Evolutionary conservation across 208 protist species (phyloP).

Genomic region (Leptomonas seymouri): DNA sequence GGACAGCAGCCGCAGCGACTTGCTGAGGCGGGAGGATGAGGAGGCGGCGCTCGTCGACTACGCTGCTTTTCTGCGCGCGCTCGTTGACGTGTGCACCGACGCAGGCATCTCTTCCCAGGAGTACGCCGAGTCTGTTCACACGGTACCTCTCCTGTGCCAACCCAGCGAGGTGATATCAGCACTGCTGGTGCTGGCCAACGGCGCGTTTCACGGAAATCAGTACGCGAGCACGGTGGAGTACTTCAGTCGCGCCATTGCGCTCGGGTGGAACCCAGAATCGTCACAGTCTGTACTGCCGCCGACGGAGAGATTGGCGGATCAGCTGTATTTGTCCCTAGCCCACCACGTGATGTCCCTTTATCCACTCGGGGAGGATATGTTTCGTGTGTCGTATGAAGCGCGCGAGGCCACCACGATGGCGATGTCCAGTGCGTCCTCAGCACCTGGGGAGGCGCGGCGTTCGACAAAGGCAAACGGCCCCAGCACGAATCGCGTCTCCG

Average conservation of each 20-base stretch:
- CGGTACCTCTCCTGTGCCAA: constrained; percentile 37
- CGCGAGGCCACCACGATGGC: constrained; percentile 49
- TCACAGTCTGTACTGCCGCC: constrained; percentile 8
- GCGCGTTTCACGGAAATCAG: constrained; percentile 62
- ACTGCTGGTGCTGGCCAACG: constrained; percentile 79
- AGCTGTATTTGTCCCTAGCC: constrained; percentile 79
- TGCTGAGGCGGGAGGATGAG: constrained; percentile 49
- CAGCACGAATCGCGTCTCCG: constrained; percentile 10
- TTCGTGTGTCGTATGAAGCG: constrained; percentile 76
- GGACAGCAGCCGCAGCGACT: constrained; percentile 11
- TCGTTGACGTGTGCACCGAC: constrained; percentile 13
- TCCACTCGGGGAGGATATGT: constrained; percentile 72
- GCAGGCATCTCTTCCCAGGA: constrained; percentile 8
- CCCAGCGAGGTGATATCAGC: constrained; percentile 67
- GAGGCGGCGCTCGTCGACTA: constrained; percentile 64
- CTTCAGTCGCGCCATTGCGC: constrained; percentile 72
- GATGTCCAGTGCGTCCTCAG: neutral
- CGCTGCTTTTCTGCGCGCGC: constrained; percentile 45
- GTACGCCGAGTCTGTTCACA: constrained; percentile 9
- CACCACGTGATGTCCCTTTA: constrained; percentile 59
- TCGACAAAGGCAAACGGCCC: constrained; percentile 8
- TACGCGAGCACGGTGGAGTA: constrained; percentile 60
- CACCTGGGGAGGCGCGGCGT: constrained; percentile 7
- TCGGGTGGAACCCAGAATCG: constrained; percentile 67
- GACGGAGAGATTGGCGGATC: constrained; percentile 50